phyloP scores from a whole-genome alignment of 371 early-diverging fungal species.

The Mucor mucedo region DNA sequence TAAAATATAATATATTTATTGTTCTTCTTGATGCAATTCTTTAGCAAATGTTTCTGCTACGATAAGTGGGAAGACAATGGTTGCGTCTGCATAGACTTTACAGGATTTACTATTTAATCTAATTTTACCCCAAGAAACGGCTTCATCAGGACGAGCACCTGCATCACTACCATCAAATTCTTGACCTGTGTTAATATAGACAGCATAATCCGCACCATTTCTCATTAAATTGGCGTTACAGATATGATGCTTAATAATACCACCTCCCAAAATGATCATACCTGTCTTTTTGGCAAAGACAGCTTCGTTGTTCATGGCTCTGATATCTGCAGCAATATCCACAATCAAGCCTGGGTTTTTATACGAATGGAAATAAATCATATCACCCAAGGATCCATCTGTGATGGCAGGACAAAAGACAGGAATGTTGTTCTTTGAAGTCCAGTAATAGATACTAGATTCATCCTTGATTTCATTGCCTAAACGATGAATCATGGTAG shows the following conservation, averaged over 20 bases:
- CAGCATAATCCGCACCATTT: constrained; percentile 99
- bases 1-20: neutral
- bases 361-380: constrained; percentile 98
- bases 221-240: constrained; percentile 99
- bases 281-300: constrained; percentile 97
- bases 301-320: constrained; percentile 92
- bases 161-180: constrained; percentile 99
- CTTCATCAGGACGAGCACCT: constrained; percentile 99
- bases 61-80: constrained; percentile 94
- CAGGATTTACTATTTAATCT: constrained; percentile 83
- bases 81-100: constrained; percentile 96
- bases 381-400: constrained; percentile 99
- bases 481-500: constrained; percentile 89
- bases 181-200: constrained; percentile 98
- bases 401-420: constrained; percentile 99
- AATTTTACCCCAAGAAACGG: constrained; percentile 99
- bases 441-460: constrained; percentile 98
- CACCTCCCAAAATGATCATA: constrained; percentile 98
- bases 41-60: constrained; percentile 95
- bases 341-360: constrained; percentile 93
- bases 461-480: constrained; percentile 96
- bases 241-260: constrained; percentile 99
- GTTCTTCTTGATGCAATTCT: constrained; percentile 28
- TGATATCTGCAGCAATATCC: constrained; percentile 96
- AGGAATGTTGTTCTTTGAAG: constrained; percentile 91